A percentile compares a stretch with the other conserved stretches of the same genome.
Conservation (phyloP, 768 basidiomycete species). For the Rhizopogon roseolus region DNA sequence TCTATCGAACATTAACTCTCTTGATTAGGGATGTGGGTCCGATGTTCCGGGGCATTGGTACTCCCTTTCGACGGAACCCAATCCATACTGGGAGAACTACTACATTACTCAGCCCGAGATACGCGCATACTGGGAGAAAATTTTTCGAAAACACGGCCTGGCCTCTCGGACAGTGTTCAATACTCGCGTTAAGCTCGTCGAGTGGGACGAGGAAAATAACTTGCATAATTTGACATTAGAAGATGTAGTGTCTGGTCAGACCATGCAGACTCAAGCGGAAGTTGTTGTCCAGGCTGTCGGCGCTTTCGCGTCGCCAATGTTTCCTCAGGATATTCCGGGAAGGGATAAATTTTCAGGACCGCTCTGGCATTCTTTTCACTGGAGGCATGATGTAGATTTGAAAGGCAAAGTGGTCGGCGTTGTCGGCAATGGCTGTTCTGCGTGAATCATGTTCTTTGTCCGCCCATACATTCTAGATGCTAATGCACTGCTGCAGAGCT, state of each 20-base stretch:
- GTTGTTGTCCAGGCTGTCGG: slow-evolving; percentile 48
- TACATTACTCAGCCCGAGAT: slow-evolving; percentile 47
- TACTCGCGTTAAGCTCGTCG: slow-evolving; percentile 33
- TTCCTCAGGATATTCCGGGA: slow-evolving; percentile 39
- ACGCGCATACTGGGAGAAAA: slow-evolving; percentile 42
- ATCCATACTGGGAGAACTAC: slow-evolving; percentile 45
- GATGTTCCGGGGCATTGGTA: slow-evolving; percentile 54
- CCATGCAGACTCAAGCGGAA: slow-evolving; percentile 33
- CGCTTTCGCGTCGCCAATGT: slow-evolving; percentile 42
- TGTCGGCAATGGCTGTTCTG: slow-evolving; percentile 61
- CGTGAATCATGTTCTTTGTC: slow-evolving; percentile 30
- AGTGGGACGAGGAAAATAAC: slow-evolving; percentile 41
- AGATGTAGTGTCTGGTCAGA: slow-evolving; percentile 32
- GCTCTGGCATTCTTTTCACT: slow-evolving; percentile 51
- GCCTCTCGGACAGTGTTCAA: slow-evolving; percentile 35
- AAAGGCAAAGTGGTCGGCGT: slow-evolving; percentile 52
- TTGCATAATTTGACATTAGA: slow-evolving; percentile 38
- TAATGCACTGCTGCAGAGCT: slow-evolving; percentile 33
- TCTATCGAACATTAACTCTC: neutral
- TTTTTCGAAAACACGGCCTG: slow-evolving; percentile 43
- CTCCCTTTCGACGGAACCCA: slow-evolving; percentile 48
- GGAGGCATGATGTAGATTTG: slow-evolving; percentile 50
- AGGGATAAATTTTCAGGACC: slow-evolving; percentile 43
- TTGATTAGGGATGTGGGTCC: slow-evolving; percentile 42
- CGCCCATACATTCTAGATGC: slow-evolving; percentile 2